phyloP scores from a whole-genome alignment of 495 filamentous ascomycete genomes.

The Trichocladium antarcticum region DNA sequence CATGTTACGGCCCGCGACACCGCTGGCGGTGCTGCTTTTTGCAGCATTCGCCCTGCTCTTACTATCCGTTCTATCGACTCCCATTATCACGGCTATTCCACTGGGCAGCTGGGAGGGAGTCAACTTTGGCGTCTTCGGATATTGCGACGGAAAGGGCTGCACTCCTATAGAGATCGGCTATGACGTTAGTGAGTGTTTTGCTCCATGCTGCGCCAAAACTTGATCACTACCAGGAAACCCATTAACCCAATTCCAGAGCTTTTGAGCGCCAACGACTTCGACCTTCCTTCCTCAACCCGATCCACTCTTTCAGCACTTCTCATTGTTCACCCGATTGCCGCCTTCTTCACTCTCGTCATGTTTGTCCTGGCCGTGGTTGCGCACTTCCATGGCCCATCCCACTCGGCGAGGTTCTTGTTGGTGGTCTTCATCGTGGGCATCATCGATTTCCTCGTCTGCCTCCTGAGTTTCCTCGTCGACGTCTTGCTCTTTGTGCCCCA shows the following conservation, averaged over 20 bases:
- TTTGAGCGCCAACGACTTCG: slow-evolving; percentile 43
- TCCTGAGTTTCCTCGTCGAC: slow-evolving; percentile 87
- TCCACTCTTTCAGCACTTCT: slow-evolving; percentile 82
- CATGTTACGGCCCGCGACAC: slow-evolving; percentile 83
- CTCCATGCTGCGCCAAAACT: not conserved
- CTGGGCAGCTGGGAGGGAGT: slow-evolving; percentile 64
- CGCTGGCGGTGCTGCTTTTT: slow-evolving; percentile 74
- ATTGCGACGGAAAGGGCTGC: slow-evolving; percentile 55
- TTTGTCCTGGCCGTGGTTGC: slow-evolving; percentile 66
- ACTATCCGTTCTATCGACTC: slow-evolving; percentile 83
- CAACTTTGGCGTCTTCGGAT: slow-evolving; percentile 90
- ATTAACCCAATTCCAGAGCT: slow-evolving; percentile 32
- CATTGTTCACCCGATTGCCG: slow-evolving; percentile 85
- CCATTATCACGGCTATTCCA: slow-evolving; percentile 76
- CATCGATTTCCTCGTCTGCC: slow-evolving; percentile 69
- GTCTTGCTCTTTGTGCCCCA: slow-evolving; percentile 95
- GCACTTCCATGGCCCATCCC: slow-evolving; percentile 83
- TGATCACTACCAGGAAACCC: slow-evolving; percentile 7
- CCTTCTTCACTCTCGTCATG: slow-evolving; percentile 74
- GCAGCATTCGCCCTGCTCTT: slow-evolving; percentile 76
- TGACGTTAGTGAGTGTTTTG: slow-evolving; percentile 56
- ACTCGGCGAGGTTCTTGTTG: slow-evolving; percentile 82
- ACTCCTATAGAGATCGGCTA: slow-evolving; percentile 76
- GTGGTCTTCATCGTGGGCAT: slow-evolving; percentile 74
- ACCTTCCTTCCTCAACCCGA: slow-evolving; percentile 61